Conservation (phyloP, 805 yeast genomes). For the Ogataea paraovalis region DNA sequence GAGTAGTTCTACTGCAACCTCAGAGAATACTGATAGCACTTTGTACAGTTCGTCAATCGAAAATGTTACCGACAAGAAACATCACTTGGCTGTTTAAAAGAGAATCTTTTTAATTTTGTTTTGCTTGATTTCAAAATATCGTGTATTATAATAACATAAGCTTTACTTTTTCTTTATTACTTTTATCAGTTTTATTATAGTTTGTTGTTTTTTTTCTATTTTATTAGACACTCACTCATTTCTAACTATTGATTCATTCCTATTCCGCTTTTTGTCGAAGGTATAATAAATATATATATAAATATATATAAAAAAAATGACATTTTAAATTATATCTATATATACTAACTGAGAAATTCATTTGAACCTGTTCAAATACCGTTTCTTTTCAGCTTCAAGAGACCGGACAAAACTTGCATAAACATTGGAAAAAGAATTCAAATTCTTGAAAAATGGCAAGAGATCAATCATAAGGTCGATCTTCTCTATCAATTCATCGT, state of each 20-base stretch:
- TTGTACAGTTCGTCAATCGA: constrained; percentile 8
- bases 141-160: background rate
- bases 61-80: background rate
- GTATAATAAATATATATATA: too few species aligned
- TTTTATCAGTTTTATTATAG: background rate
- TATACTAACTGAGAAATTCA: too few species aligned
- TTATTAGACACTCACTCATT: too few species aligned
- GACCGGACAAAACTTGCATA: constrained; percentile 48
- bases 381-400: constrained; percentile 35
- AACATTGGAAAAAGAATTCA: constrained; percentile 45
- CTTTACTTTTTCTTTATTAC: background rate
- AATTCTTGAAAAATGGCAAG: constrained; percentile 49
- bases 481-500: constrained; percentile 36
- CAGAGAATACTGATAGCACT: constrained; percentile 18
- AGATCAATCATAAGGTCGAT: constrained; percentile 46
- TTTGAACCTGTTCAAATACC: constrained; percentile 19
- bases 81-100: background rate
- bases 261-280: too few species aligned
- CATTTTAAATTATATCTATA: too few species aligned
- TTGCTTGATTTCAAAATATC: background rate
- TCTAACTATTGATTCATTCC: too few species aligned
- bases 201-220: background rate
- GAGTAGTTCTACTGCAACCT: constrained; percentile 14
- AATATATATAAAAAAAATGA: too few species aligned
- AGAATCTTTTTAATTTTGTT: background rate